A percentile compares a stretch with the other conserved stretches of the same genome.
These are phyloP conservation scores for Athelia psychrophila DNA, from an alignment of 1,284 basidiomycete species.

Conservation along the genomic window DNA sequence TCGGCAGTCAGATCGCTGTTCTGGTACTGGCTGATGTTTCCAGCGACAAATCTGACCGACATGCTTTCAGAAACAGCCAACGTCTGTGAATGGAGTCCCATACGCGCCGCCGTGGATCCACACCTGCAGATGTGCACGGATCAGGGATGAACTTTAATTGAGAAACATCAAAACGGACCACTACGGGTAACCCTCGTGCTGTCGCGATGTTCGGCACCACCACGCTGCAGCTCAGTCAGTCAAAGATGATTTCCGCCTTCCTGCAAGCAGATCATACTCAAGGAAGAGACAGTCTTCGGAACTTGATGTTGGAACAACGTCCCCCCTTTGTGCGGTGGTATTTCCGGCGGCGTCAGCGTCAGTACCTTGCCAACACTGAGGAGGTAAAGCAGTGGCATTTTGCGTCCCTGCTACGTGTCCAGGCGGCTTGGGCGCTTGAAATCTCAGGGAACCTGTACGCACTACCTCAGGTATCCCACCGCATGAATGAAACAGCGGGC, in stretches of 20 bases:
- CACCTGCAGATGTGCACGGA: too few species aligned
- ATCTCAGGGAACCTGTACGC: conserved; percentile 27
- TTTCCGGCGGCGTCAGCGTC: conserved; percentile 16
- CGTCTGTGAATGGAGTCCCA: not conserved
- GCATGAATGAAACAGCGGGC: not conserved
- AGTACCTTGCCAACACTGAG: conserved; percentile 24
- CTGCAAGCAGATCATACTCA: conserved; percentile 22
- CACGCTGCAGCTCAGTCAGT: not conserved
- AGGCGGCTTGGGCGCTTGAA: conserved; percentile 30
- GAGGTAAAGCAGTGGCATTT: conserved; percentile 26
- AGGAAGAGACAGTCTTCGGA: conserved; percentile 43
- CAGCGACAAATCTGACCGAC: not conserved
- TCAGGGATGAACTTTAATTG: too few species aligned
- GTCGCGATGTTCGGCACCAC: not conserved
- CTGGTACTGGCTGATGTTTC: conserved; percentile 10
- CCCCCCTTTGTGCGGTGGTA: conserved; percentile 15
- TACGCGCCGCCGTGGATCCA: conserved; percentile 40
- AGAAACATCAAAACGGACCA: conserved; percentile 17
- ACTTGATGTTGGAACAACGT: conserved; percentile 4
- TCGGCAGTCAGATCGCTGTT: conserved; percentile 25
- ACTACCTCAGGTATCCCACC: not conserved
- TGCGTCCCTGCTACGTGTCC: conserved; percentile 24
- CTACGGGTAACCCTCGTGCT: conserved; percentile 26
- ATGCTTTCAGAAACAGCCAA: not conserved
- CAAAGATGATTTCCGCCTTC: not conserved